phyloP scores from a whole-genome alignment of 2,329 filamentous ascomycete genomes.

The Trichoderma koningiopsis region DNA sequence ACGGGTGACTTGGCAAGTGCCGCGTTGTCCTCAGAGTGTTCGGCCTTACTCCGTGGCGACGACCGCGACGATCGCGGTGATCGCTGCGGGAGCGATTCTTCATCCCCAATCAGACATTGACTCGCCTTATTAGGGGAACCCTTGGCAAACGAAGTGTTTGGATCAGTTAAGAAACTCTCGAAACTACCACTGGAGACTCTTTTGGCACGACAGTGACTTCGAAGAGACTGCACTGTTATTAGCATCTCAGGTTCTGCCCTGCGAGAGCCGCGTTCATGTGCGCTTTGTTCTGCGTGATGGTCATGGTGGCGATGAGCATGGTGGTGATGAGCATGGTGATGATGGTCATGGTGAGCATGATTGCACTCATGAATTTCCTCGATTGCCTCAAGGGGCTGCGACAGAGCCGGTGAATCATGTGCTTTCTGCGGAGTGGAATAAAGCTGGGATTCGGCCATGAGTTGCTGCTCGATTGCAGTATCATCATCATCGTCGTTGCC shows the following conservation, averaged over 20 bases:
- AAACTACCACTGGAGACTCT: constrained; percentile 31
- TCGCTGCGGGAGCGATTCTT: constrained; percentile 23
- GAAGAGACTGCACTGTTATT: constrained; percentile 37
- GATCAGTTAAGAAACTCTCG: constrained; percentile 33
- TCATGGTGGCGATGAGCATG: constrained; percentile 18
- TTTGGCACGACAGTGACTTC: constrained; percentile 34
- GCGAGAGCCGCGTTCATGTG: constrained; percentile 9
- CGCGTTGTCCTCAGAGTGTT: constrained; percentile 35
- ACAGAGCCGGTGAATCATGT: neutral
- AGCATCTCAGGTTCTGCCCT: constrained; percentile 31
- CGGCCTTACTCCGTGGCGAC: constrained; percentile 35
- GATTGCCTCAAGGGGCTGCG: neutral
- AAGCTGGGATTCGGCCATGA: constrained; percentile 29
- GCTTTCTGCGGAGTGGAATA: constrained; percentile 15
- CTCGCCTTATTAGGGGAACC: constrained; percentile 25
- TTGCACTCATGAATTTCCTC: neutral
- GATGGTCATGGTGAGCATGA: constrained; percentile 21
- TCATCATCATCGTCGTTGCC: constrained; percentile 25
- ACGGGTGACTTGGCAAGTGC: constrained; percentile 30
- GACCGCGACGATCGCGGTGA: constrained; percentile 34
- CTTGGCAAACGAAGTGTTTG: constrained; percentile 37
- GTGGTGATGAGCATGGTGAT: constrained; percentile 14
- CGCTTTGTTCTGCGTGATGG: neutral
- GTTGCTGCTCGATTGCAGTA: constrained; percentile 31
- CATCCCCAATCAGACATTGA: constrained; percentile 24